phyloP scores from a whole-genome alignment of 1,284 basidiomycete genomes.

The Lentinula novae-zelandiae region DNA sequence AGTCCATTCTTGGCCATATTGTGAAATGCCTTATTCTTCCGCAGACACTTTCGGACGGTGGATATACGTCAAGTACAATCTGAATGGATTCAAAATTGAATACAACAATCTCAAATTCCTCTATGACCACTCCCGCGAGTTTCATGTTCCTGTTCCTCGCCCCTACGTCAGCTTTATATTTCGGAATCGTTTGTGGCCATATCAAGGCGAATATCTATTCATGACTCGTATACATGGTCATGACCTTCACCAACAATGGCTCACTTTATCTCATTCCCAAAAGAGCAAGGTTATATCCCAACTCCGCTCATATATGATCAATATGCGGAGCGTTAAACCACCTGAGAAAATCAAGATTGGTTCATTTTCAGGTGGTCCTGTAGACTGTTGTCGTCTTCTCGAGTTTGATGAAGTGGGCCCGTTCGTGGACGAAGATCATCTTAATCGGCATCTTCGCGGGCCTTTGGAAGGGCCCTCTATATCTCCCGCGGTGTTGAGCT shows the following conservation, averaged over 20 bases:
- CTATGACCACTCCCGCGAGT: too few relatives aligned
- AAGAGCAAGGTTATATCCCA: background rate
- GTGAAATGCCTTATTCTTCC: too few relatives aligned
- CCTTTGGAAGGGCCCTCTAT: background rate
- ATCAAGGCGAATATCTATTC: background rate
- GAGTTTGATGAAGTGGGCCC: background rate
- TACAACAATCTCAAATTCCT: too few relatives aligned
- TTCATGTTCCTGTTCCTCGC: too few relatives aligned
- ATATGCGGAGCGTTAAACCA: background rate
- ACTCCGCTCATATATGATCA: background rate
- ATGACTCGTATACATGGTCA: background rate
- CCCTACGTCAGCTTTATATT: too few relatives aligned
- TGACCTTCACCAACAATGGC: background rate
- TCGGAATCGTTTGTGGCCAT: background rate
- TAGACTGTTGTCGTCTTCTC: background rate
- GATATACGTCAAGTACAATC: too few relatives aligned
- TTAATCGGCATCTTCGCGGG: background rate
- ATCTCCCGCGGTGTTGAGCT: background rate
- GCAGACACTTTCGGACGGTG: too few relatives aligned
- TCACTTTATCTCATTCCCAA: background rate
- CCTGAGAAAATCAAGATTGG: background rate
- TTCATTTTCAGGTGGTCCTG: background rate
- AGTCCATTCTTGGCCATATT: background rate
- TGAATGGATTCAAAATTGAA: too few relatives aligned
- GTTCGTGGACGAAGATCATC: background rate